These are phyloP conservation scores for Aspergillus cavernicola DNA, from an alignment of 495 filamentous ascomycete species.

Conservation along the genomic window DNA sequence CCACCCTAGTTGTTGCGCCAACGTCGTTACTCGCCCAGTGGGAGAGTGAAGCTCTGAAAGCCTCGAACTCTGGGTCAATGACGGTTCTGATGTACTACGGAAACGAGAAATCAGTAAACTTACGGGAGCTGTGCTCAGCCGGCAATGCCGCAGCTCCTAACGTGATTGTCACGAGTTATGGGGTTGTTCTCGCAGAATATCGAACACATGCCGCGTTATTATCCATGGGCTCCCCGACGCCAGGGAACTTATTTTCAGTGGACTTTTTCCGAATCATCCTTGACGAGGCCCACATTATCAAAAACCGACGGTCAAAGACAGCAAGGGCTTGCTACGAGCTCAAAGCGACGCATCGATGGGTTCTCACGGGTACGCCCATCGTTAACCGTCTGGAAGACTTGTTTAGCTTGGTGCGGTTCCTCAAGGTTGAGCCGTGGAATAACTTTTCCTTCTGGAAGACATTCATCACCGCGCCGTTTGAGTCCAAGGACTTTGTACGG, in stretches of 20 bases:
- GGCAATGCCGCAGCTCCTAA: conserved; percentile 77
- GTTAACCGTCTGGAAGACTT: conserved; percentile 95
- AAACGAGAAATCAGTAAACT: conserved; percentile 69
- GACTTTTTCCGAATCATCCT: conserved; percentile 93
- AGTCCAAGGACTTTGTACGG: conserved; percentile 87
- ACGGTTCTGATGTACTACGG: conserved; percentile 91
- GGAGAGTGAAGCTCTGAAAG: conserved; percentile 90
- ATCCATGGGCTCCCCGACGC: conserved; percentile 50
- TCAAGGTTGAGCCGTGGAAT: conserved; percentile 93
- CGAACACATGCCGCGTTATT: conserved; percentile 52
- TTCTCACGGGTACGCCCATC: conserved; percentile 91
- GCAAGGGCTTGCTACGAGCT: conserved; percentile 91
- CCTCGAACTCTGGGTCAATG: conserved; percentile 75
- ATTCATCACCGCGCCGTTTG: conserved; percentile 96
- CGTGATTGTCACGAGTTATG: conserved; percentile 94
- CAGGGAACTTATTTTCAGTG: conserved; percentile 80
- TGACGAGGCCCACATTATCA: conserved; percentile 92
- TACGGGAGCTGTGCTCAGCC: conserved; percentile 72
- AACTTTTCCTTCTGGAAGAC: conserved; percentile 99
- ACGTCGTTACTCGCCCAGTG: conserved; percentile 93
- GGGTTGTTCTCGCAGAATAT: conserved; percentile 86
- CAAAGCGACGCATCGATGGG: conserved; percentile 82
- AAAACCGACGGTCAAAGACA: conserved; percentile 85
- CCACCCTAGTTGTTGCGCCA: conserved; percentile 90
- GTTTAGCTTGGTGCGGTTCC: conserved; percentile 89